Evolutionary conservation across 371 early-diverging fungal species (phyloP), one percentile per base, ranked within the genome.

Genomic region (Thermomucor indicae-seudaticae): DNA sequence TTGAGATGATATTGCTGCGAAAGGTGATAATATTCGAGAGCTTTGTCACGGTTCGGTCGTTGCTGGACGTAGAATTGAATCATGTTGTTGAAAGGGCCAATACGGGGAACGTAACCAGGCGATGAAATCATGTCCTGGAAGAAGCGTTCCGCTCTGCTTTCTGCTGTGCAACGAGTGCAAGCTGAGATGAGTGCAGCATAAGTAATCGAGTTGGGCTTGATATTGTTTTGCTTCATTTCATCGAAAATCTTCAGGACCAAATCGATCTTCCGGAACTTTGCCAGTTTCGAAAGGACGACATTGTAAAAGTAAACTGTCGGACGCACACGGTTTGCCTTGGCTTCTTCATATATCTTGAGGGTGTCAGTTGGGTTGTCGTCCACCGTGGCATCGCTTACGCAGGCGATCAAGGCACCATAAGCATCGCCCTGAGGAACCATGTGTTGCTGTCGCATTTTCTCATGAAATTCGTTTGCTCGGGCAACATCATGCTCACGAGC

Each of bases 1-100:
- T 64, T 47, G 22, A 81, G 55, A 22, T 69, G 67, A 45, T 56
- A 66, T 16, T 64, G 51, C 16, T 64, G 54, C 47, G 68, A 65
- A 14, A 74, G 49, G 4, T 77, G 68, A 32, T 67, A 81, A 45
- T 75, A 84, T 4, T 74, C 58, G 23, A 84, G 55, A 4, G 80
- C 82, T 27, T 72, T 74, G 30, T 69, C 64, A 29, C 79, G 80
- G 41, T 84, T 65, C 14, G 65, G 77, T 43, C 68, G 60, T 51
- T 80, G 73, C 27, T 81, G 79, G 12, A 74, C 70, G 47, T 84
- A 81, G 43, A 75, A 84, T 47, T 84, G 84, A 28, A 84, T 82
- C 78, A 84, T 78, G 29, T 69, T 65, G 45, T 81, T 81, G 53
- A 67, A 82, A 5, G 72, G 76, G 40, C 79, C 82, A 42, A 79